A percentile compares a stretch with the other conserved stretches of the same genome.
Evolutionary conservation across 2,329 filamentous ascomycete genomes (phyloP).

Genomic region (Monosporascus sp.): DNA sequence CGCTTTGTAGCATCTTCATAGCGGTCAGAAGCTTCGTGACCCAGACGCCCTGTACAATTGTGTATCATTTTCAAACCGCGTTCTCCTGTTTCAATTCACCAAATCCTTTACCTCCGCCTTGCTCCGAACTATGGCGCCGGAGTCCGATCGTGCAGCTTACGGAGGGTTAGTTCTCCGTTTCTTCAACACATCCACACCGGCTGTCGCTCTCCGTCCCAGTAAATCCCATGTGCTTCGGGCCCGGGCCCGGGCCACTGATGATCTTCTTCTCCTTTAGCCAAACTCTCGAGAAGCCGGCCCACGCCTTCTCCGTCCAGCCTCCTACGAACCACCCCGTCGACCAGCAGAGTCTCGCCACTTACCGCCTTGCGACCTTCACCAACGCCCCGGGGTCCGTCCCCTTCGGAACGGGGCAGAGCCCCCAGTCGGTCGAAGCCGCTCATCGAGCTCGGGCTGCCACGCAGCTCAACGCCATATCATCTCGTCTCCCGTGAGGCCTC

Average conservation of each 20-base stretch:
- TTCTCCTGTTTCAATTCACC: fast-evolving
- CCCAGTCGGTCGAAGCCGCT: not conserved
- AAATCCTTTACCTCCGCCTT: too few relatives aligned
- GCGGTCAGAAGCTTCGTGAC: too few relatives aligned
- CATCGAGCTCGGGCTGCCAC: not conserved
- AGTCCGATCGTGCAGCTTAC: too few relatives aligned
- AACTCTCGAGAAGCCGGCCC: not conserved
- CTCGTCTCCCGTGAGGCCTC: not conserved
- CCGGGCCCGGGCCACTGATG: not conserved
- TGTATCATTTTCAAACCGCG: too few relatives aligned
- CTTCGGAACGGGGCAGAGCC: not conserved
- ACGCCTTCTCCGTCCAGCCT: not conserved
- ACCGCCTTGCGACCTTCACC: not conserved
- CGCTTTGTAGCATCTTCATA: too few relatives aligned
- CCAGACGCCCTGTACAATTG: too few relatives aligned
- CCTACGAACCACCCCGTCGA: not conserved
- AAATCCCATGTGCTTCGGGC: not conserved
- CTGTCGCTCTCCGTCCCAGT: too few relatives aligned
- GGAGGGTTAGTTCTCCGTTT: too few relatives aligned
- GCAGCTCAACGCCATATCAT: not conserved
- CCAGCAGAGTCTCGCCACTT: not conserved
- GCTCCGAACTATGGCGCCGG: too few relatives aligned
- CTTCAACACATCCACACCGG: too few relatives aligned
- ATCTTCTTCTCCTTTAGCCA: not conserved
- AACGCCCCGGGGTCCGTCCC: not conserved